A percentile compares a stretch with the other conserved stretches of the same genome.
Evolutionary conservation across 331 rosid species (phyloP).

Genomic region (Rosa hybrid): DNA sequence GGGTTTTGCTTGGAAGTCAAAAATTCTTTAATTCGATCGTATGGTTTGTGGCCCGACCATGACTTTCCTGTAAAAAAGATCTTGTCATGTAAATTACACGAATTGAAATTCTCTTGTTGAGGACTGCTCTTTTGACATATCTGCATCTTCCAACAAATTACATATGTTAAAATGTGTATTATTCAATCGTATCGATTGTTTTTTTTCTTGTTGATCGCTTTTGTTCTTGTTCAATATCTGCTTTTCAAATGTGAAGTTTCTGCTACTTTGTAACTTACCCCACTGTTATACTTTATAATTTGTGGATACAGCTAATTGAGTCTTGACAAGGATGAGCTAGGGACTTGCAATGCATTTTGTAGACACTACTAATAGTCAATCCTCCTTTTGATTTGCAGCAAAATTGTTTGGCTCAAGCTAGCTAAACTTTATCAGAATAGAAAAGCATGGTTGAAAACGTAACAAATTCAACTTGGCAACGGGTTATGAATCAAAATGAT

Average conservation of each 20-base stretch:
- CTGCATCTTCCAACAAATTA: background rate
- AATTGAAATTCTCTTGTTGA: background rate
- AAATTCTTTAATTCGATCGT: constrained; percentile 7
- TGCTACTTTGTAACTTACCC: background rate
- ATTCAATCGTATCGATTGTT: background rate
- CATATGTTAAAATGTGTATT: background rate
- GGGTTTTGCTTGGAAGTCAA: background rate
- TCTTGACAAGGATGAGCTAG: background rate
- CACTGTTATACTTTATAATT: background rate
- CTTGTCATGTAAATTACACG: constrained; percentile 8
- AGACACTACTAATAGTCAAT: background rate
- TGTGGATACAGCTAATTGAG: background rate
- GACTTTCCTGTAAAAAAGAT: constrained; percentile 17
- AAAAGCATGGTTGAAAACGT: background rate
- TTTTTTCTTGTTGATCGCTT: background rate
- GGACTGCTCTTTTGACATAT: constrained; percentile 13
- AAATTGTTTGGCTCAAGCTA: background rate
- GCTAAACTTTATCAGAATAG: background rate
- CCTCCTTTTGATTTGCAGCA: background rate
- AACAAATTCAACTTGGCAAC: background rate
- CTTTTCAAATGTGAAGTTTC: background rate
- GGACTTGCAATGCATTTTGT: background rate
- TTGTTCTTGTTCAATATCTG: background rate
- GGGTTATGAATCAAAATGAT: background rate
- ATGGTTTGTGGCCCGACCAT: background rate